A percentile compares a stretch with the other conserved stretches of the same genome.
Conservation (phyloP, 1,284 basidiomycete genomes). For the Trichosporon asahii region DNA sequence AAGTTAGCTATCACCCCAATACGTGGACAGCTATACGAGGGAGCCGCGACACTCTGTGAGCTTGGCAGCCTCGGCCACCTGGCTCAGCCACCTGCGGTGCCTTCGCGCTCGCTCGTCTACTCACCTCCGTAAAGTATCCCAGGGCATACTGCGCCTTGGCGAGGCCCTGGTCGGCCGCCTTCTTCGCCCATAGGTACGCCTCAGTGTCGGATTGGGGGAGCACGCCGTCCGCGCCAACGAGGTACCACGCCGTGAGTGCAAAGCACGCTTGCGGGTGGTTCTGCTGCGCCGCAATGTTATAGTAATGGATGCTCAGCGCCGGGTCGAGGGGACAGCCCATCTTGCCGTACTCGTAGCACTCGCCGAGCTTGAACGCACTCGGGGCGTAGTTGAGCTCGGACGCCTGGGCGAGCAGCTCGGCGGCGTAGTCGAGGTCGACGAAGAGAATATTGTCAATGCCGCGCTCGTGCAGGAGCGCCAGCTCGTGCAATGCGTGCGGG, state of each 20-base stretch:
- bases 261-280: conserved; percentile 96
- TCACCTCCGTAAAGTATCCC: conserved; percentile 87
- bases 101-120: conserved; percentile 21
- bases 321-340: conserved; percentile 98
- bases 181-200: conserved; percentile 90
- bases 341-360: conserved; percentile 99
- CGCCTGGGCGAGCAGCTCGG: conserved; percentile 90
- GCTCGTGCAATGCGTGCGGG: conserved; percentile 92
- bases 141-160: conserved; percentile 94
- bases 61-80: no score
- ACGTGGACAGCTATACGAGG: no score
- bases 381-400: conserved; percentile 95
- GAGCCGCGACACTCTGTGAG: no score
- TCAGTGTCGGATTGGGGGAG: conserved; percentile 97
- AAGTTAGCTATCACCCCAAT: conserved; percentile 1
- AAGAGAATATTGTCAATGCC: conserved; percentile 97
- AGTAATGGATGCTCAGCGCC: conserved; percentile 96
- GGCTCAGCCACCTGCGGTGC: no score
- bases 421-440: conserved; percentile 91
- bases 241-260: conserved; percentile 97
- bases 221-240: conserved; percentile 95
- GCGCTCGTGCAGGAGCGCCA: conserved; percentile 88
- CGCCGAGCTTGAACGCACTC: conserved; percentile 90
- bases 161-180: conserved; percentile 82
- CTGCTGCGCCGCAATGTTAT: conserved; percentile 98